Evolutionary conservation across 176 grass and related monocot species (phyloP), one percentile per base, ranked within the genome.

Genomic region (Cocos nucifera): DNA sequence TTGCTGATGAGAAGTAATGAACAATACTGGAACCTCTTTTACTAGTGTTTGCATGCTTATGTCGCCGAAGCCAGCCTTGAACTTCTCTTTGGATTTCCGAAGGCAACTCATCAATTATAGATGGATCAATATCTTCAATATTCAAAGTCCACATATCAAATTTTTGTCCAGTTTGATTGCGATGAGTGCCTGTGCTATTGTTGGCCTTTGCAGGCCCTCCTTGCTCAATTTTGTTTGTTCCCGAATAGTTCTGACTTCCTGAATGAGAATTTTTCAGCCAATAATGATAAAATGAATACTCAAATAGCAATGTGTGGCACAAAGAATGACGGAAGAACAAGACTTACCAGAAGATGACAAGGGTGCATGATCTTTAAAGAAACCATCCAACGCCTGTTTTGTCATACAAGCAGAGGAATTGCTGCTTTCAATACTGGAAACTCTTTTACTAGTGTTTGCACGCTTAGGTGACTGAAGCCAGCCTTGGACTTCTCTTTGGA

Each of bases 21-120:
- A 78, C 70, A 62, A 97, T 97, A 39, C 75, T 87, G 54, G 86
- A 87, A 58, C 83, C 71, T 32, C 63, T 64, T n/a, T 64, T 78
- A 16, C 71, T 74, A 8, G 73, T 70, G 75, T 53, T 83, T 53
- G 74, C 32, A n/a, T 62, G 81, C 66, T 91, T 97, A 5, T 69
- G 51, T 32, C 75, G 79, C 15, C 58, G 81, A 73, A 97, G 51
- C 87, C 87, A 97, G 4, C 87, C 87, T 49, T 62, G 53, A 67
- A 91, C 80, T 66, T 97, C 92, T 78, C 78, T 82, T 51, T 83
- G 87, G 44, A 91, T 97, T 53, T 91, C 92, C 17, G 57, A 61
- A n/a, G 92, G 92, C 56, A 91, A 69, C 56, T 97, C 92, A 39
- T 90, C 81, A 29, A 97, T 73, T 55, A 97, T 73, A 4, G 78